Evolutionary conservation across 306 rosid genomes (phyloP), one percentile per base, ranked within the genome.

Genomic region (Arachis hypogaea): DNA sequence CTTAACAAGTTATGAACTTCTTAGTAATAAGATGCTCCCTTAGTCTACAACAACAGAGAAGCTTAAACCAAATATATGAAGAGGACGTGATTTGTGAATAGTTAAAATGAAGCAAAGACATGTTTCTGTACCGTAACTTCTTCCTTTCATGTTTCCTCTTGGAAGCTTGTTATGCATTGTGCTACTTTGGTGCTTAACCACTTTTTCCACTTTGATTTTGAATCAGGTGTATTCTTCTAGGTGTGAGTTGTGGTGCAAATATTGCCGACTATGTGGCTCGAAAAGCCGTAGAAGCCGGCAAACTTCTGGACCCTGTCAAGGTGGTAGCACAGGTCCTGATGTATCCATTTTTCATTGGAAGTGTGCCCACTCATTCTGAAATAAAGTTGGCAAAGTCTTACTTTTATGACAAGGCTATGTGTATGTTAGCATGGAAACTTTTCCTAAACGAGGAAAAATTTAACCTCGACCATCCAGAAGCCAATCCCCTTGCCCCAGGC

Each of bases 191-290:
- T 46, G 66, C 68, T 74, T 86, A 73, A 85, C 69, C 12, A 41
- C 41, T 66, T 47, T 43, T 47, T 38, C 65, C 58, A 11, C 71
- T 16, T 41, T 76, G 58, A 41, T 61, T 63, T 64, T 81, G 77
- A 73, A 85, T 69, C 91, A 91, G 99, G 80, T 89, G 97, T 59
- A 93, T 94, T 83, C 99, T 94, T 73, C 93, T 94, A 62, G 99
- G 97, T 11, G 97, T 84, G 65, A 94, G 99, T 82, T 94, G 97
- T 81, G 99, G 99, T 76, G 97, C 99, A 62, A 94, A 94, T 81
- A 86, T 94, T 85, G 97, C 97, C 41, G 87, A 94, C 75, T 85
- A 85, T 58, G 97, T 94, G 72, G 93, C 97, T 77, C 91, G 85
- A 67, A 94, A 92, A 84, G 93, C 97, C 63, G 95, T 92, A 40